Percentiles rank a stretch among this genome's conserved stretches.
These are phyloP conservation scores for Darksidea phi DNA, from an alignment of 495 filamentous ascomycete genomes.

Conservation along the genomic window DNA sequence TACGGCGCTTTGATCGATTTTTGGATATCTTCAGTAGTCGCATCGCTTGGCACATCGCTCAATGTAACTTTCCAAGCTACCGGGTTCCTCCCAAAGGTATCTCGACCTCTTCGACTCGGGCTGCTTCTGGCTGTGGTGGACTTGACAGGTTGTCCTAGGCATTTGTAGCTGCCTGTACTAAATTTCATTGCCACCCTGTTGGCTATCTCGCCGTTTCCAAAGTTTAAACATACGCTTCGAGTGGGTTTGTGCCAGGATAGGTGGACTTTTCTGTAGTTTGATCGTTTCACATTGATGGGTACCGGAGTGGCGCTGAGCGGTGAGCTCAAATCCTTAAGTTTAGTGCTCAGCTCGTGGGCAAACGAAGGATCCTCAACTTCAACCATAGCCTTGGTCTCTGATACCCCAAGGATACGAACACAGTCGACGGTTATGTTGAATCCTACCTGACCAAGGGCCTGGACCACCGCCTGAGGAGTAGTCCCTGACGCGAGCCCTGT, in stretches of 20 bases:
- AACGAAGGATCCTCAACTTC: slow-evolving; percentile 29
- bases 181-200: slow-evolving; percentile 23
- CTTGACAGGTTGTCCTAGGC: not conserved
- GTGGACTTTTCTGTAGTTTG: slow-evolving; percentile 27
- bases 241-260: slow-evolving; percentile 30
- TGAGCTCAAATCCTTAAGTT: slow-evolving; percentile 5
- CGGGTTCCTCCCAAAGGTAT: not conserved
- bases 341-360: slow-evolving; percentile 15
- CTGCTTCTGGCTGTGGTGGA: not conserved
- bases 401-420: not conserved
- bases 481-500: slow-evolving; percentile 14
- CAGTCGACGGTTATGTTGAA: not conserved
- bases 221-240: slow-evolving; percentile 29
- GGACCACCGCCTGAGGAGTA: slow-evolving; percentile 1
- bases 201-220: slow-evolving; percentile 24
- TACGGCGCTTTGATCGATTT: slow-evolving; percentile 11
- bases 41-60: not conserved
- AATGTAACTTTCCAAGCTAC: not conserved
- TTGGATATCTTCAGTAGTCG: slow-evolving; percentile 16
- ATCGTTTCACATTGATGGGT: not conserved
- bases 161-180: slow-evolving; percentile 8
- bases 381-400: slow-evolving; percentile 1
- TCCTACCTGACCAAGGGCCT: not conserved
- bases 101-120: not conserved
- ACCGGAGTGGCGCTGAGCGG: not conserved